phyloP scores from a whole-genome alignment of 1,139 yeast species.

The Diutina sp. region DNA sequence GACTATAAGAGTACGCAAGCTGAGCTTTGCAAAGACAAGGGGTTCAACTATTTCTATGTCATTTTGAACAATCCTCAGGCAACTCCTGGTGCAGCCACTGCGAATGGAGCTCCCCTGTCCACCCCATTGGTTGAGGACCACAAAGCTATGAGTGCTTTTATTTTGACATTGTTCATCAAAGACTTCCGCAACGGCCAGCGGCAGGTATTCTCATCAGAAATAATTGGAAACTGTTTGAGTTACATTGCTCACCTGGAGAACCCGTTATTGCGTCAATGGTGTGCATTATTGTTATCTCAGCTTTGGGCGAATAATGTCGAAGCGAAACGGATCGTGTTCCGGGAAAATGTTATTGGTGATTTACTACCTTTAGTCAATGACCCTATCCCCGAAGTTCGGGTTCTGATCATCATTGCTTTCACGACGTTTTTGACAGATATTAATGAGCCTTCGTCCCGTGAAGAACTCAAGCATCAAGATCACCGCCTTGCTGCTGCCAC shows the following conservation, averaged over 20 bases:
- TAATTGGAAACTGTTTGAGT: constrained; percentile 53
- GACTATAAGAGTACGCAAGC: constrained; percentile 85
- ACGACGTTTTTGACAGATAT: constrained; percentile 52
- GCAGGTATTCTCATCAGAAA: constrained; percentile 61
- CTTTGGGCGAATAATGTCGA: constrained; percentile 65
- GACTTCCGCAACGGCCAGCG: constrained; percentile 75
- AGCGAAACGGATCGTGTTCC: constrained; percentile 60
- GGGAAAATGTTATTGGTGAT: constrained; percentile 49
- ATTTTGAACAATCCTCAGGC: constrained; percentile 32
- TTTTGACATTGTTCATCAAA: constrained; percentile 68
- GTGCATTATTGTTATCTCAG: constrained; percentile 66
- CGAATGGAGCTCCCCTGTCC: constrained; percentile 15
- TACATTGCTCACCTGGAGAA: constrained; percentile 66
- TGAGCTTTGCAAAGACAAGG: constrained; percentile 84
- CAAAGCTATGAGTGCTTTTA: constrained; percentile 92
- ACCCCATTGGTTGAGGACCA: constrained; percentile 49
- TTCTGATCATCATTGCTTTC: constrained; percentile 68
- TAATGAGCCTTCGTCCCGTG: constrained; percentile 14
- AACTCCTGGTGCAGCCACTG: constrained; percentile 10
- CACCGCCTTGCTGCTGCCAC: constrained; percentile 37
- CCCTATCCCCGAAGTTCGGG: constrained; percentile 91
- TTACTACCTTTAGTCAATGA: constrained; percentile 54
- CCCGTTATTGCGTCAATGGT: constrained; percentile 88
- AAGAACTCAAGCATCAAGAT: constrained; percentile 43
- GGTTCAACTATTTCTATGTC: constrained; percentile 75